phyloP scores from a whole-genome alignment of 192 early-diverging fungal genomes.

The Martensiomyces pterosporus region DNA sequence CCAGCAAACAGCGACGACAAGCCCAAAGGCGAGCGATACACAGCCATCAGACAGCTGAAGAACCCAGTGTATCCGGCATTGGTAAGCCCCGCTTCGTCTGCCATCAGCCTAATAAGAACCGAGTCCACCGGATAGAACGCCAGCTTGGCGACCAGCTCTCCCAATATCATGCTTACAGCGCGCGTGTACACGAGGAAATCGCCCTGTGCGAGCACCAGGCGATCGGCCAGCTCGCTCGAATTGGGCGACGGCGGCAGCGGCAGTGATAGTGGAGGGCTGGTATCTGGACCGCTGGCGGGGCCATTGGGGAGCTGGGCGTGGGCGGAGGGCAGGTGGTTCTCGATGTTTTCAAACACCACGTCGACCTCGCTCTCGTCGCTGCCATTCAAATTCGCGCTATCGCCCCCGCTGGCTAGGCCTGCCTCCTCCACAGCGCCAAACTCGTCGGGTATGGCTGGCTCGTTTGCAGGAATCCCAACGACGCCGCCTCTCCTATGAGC shows the following conservation, averaged over 20 bases:
- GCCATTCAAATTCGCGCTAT: too few relatives aligned
- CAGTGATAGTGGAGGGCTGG: too few relatives aligned
- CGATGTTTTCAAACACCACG: neutral
- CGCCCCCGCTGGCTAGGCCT: too few relatives aligned
- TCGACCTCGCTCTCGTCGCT: neutral
- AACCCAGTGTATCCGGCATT: conserved; percentile 20
- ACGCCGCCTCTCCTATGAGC: too few relatives aligned
- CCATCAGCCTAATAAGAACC: conserved; percentile 27
- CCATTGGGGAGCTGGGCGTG: neutral
- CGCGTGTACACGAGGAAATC: conserved; percentile 19
- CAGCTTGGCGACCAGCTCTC: conserved; percentile 1
- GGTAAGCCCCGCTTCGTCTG: conserved; percentile 39
- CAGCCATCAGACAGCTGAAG: conserved; percentile 17
- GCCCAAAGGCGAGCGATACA: neutral
- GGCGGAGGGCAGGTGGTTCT: too few relatives aligned
- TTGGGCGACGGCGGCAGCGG: too few relatives aligned
- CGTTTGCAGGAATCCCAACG: too few relatives aligned
- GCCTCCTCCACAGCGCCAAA: too few relatives aligned
- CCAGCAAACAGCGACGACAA: conserved; percentile 18
- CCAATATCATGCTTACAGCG: conserved; percentile 6
- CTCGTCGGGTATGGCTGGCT: too few relatives aligned
- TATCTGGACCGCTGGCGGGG: too few relatives aligned
- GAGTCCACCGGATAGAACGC: conserved; percentile 30
- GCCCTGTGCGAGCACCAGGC: neutral
- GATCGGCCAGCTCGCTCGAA: neutral